Evolutionary conservation across 495 filamentous ascomycete genomes (phyloP), one percentile per base, ranked within the genome.

Genomic region (Neohortaea acidophila): DNA sequence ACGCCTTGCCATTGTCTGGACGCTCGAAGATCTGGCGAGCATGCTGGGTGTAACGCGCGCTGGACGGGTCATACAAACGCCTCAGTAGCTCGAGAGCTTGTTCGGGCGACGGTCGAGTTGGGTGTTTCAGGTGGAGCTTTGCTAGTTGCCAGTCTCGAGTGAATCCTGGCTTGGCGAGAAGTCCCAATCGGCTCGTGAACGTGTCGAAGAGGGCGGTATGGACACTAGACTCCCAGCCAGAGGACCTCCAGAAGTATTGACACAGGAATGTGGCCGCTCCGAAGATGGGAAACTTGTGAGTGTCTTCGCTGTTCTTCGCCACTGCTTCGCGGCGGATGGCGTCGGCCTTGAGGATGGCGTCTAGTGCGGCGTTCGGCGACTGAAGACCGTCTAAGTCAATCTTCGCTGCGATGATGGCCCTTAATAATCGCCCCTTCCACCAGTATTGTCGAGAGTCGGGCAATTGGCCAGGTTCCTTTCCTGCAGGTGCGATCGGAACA

Each of bases 361-460:
- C 44, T 1, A 42, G 33, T 23, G 33, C 44, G 19, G 28, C 2
- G 18, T 36, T 20, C 2, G 31, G 11, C 5, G 30, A 44, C 12
- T 31, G 13, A 4, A 18, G 2, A 14, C 19, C 15, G 7, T 17
- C 3, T 3, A n/a, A 31, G 9, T 26, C 28, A 1, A 48, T 7
- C 12, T 26, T 20, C 3, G 18, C 26, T 3, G 2, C 3, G 12
- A 39, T 18, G 25, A 48, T 38, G 14, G 2, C 1, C 5, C 27
- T 19, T 2, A 43, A 7, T 8, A 48, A 2, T 3, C 18, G 14
- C 5, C 39, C 39, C 35, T 43, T 48, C 45, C 45, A 48, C 4
- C 45, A 3, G 17, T 36, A 32, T 14, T 4, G 2, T 7, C 37
- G 19, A 27, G 6, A 23, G 2, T 28, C 21, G 4, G 12, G 37